Evolutionary conservation across 2,329 filamentous ascomycete genomes (phyloP).

Genomic region (Mollisiaceae sp.): DNA sequence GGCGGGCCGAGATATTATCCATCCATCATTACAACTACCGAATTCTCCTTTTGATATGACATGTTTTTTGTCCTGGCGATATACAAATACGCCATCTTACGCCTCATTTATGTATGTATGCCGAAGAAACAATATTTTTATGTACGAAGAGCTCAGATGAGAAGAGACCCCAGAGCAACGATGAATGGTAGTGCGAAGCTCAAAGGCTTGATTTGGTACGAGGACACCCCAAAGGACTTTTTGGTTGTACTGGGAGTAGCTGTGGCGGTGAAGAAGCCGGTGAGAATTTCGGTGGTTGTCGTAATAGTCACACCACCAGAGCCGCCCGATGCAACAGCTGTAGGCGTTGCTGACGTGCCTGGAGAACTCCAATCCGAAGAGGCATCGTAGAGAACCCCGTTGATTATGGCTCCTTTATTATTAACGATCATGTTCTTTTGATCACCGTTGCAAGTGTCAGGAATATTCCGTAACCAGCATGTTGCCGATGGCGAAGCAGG

Average conservation of each 20-base stretch:
- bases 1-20: constrained; percentile 14
- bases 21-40: constrained; percentile 7
- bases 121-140: not conserved
- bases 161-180: constrained; percentile 3
- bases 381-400: constrained; percentile 59
- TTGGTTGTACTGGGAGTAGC: constrained; percentile 39
- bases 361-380: constrained; percentile 47
- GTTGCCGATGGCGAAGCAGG: constrained; percentile 55
- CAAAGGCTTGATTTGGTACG: not conserved
- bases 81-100: constrained; percentile 4
- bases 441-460: constrained; percentile 57
- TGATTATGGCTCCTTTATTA: constrained; percentile 61
- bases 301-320: constrained; percentile 31
- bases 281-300: constrained; percentile 41
- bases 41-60: constrained; percentile 13
- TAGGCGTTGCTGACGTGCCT: constrained; percentile 27
- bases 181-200: constrained; percentile 16
- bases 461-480: constrained; percentile 66
- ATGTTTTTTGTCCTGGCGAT: constrained; percentile 5
- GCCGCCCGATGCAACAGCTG: constrained; percentile 14
- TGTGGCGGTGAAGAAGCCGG: constrained; percentile 42
- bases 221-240: constrained; percentile 27
- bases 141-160: constrained; percentile 9
- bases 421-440: constrained; percentile 53
- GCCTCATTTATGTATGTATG: constrained; percentile 1